phyloP scores from a whole-genome alignment of 495 filamentous ascomycete species.

The Parathielavia hyrcaniae region DNA sequence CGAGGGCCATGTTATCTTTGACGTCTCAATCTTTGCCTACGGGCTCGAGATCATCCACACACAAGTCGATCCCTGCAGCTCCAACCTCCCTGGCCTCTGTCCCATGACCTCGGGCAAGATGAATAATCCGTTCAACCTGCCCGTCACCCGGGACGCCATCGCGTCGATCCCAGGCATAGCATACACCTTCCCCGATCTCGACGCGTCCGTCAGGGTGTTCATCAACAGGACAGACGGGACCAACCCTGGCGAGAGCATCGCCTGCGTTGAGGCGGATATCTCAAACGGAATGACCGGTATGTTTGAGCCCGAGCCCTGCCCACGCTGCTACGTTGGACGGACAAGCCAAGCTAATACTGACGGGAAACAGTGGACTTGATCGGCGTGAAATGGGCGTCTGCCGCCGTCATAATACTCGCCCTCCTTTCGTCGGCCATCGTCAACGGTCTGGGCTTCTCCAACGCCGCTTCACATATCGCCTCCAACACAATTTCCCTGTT shows the following conservation, averaged over 20 bases:
- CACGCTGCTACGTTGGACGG: background rate
- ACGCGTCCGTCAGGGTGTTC: conserved; percentile 74
- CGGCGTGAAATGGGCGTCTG: conserved; percentile 82
- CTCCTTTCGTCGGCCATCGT: conserved; percentile 77
- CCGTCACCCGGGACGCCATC: conserved; percentile 51
- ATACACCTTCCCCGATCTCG: conserved; percentile 86
- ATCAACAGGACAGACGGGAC: conserved; percentile 59
- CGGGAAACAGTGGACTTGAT: conserved; percentile 61
- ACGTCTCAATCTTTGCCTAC: conserved; percentile 72
- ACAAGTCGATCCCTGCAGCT: conserved; percentile 69
- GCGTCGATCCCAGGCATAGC: conserved; percentile 72
- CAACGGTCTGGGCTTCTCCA: conserved; percentile 81
- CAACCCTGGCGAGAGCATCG: conserved; percentile 52
- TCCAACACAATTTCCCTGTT: conserved; percentile 90
- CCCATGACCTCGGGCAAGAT: conserved; percentile 88
- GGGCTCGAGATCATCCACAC: conserved; percentile 62
- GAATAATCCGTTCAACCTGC: conserved; percentile 62
- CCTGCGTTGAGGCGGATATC: conserved; percentile 82
- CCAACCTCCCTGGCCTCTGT: conserved; percentile 70
- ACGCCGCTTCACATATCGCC: conserved; percentile 92
- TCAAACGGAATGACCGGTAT: conserved; percentile 78
- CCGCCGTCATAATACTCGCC: conserved; percentile 77
- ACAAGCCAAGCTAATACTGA: background rate
- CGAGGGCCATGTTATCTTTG: conserved; percentile 74
- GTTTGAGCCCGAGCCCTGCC: background rate